A percentile compares a stretch with the other conserved stretches of the same genome.
These are phyloP conservation scores for Chaetomiaceae sp. DNA, from an alignment of 2,329 filamentous ascomycete genomes.

Conservation along the genomic window DNA sequence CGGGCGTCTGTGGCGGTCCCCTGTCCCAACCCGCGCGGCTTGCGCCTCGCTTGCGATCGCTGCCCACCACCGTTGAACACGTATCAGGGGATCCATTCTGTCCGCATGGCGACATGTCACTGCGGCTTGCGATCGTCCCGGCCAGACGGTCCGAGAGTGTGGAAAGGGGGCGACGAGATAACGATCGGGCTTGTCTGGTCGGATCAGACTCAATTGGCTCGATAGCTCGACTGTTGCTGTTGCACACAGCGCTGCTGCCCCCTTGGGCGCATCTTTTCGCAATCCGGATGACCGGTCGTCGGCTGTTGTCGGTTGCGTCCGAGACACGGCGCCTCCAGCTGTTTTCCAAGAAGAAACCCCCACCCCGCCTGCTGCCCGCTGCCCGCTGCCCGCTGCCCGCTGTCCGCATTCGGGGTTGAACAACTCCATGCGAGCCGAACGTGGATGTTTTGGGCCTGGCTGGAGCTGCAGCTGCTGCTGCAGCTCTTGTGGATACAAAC, in stretches of 20 bases:
- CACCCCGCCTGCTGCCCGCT: too few species aligned
- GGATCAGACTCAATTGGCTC: too few species aligned
- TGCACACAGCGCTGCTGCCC: too few species aligned
- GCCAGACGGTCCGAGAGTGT: neutral
- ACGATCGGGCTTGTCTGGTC: too few species aligned
- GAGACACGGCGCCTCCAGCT: constrained; percentile 4
- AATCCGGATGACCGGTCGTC: neutral
- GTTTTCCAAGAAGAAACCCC: too few species aligned
- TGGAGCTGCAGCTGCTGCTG: too few species aligned
- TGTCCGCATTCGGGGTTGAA: too few species aligned
- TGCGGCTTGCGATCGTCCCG: constrained; percentile 1
- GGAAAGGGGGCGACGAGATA: neutral
- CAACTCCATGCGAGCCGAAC: too few species aligned
- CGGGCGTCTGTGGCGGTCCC: constrained; percentile 6
- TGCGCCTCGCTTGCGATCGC: constrained; percentile 9
- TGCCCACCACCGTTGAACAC: constrained; percentile 21
- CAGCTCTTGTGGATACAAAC: too few species aligned
- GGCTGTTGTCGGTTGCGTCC: neutral
- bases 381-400: too few species aligned
- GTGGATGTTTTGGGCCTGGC: constrained; percentile 20
- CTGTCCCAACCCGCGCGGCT: constrained; percentile 14
- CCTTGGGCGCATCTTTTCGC: neutral
- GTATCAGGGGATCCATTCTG: constrained; percentile 17
- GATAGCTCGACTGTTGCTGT: neutral
- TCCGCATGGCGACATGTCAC: constrained; percentile 6